These are phyloP conservation scores for Amylostereum chailletii DNA, from an alignment of 1,284 basidiomycete species.

Conservation along the genomic window DNA sequence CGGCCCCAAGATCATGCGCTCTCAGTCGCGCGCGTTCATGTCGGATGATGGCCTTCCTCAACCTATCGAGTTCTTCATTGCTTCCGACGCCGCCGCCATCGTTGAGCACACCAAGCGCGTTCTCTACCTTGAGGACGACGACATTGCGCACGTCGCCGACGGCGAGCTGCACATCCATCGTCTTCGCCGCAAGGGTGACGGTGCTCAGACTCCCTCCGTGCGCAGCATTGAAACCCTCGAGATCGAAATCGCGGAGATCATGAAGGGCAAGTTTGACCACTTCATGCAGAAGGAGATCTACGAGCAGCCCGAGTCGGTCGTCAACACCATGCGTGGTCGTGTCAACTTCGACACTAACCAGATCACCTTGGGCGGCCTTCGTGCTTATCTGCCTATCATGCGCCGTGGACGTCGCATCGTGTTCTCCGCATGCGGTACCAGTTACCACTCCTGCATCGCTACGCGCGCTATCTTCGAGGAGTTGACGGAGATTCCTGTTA, in stretches of 20 bases:
- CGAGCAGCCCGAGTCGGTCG: constrained; percentile 99
- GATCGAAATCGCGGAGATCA: constrained; percentile 98
- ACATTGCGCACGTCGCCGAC: constrained; percentile 95
- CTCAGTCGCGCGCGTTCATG: constrained; percentile 97
- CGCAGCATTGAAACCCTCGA: constrained; percentile 98
- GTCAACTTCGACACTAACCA: constrained; percentile 95
- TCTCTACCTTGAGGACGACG: constrained; percentile 97
- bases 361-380: constrained; percentile 93
- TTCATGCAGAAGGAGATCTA: constrained; percentile 99
- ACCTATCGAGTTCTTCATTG: constrained; percentile 99
- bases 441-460: constrained; percentile 95
- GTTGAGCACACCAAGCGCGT: constrained; percentile 99
- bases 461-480: constrained; percentile 99
- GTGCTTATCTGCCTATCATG: constrained; percentile 93
- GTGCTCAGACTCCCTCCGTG: constrained; percentile 64
- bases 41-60: constrained; percentile 97
- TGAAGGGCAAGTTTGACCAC: constrained; percentile 99
- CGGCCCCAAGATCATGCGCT: constrained; percentile 82
- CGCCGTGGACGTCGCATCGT: constrained; percentile 92
- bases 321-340: constrained; percentile 99
- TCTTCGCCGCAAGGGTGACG: constrained; percentile 81
- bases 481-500: constrained; percentile 97
- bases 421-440: constrained; percentile 96
- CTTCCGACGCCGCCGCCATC: constrained; percentile 93
- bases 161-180: constrained; percentile 99